phyloP scores from a whole-genome alignment of 2,329 filamentous ascomycete species.

The Exophiala alcalophila region DNA sequence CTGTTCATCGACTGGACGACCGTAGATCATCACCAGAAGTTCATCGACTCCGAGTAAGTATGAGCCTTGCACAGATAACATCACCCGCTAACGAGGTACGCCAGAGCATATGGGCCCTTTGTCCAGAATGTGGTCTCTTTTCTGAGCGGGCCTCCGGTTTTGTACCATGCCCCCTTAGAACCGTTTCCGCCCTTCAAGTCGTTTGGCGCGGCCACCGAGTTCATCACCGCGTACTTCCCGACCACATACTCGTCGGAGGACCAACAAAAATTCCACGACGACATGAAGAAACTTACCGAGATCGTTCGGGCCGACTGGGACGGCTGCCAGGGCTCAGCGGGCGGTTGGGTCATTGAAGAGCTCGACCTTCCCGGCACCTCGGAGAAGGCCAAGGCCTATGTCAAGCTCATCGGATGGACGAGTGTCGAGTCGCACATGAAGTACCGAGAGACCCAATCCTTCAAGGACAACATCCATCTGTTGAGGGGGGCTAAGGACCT shows the following conservation, averaged over 20 bases:
- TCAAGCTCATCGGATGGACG: constrained; percentile 40
- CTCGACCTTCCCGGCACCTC: constrained; percentile 33
- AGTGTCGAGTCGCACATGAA: constrained; percentile 40
- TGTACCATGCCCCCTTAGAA: constrained; percentile 29
- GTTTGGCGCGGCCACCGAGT: constrained; percentile 29
- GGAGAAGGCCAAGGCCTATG: constrained; percentile 31
- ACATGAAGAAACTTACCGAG: constrained; percentile 21
- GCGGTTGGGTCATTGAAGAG: constrained; percentile 33
- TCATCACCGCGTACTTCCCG: constrained; percentile 29
- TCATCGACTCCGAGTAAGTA: constrained; percentile 28
- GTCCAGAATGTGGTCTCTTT: constrained; percentile 2
- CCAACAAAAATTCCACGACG: constrained; percentile 21
- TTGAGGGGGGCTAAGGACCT: constrained; percentile 29
- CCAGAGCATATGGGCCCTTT: constrained; percentile 16
- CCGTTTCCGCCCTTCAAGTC: constrained; percentile 29
- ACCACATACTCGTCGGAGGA: constrained; percentile 26
- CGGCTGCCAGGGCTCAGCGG: constrained; percentile 24
- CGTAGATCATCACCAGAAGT: constrained; percentile 31
- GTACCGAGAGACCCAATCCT: constrained; percentile 38
- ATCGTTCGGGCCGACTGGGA: constrained; percentile 16
- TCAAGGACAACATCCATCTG: constrained; percentile 36
- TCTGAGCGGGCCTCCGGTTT: neutral
- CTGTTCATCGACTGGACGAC: constrained; percentile 33
- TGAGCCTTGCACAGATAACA: neutral
- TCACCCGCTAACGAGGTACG: neutral